phyloP scores from a whole-genome alignment of 2,329 filamentous ascomycete genomes.

The Aspergillus fijiensis region DNA sequence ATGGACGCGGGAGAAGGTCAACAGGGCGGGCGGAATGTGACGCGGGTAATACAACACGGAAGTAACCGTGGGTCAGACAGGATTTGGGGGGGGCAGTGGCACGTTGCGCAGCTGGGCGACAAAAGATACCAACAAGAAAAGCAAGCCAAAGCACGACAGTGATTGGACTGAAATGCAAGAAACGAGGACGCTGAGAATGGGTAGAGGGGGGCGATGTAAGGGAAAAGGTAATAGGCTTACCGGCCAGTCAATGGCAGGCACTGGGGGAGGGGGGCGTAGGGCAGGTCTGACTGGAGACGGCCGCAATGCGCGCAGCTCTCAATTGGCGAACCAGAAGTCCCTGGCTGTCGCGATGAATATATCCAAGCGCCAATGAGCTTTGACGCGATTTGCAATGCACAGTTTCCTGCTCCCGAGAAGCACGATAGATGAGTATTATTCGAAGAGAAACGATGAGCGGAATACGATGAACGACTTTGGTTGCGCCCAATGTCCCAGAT shows the following conservation, averaged over 20 bases:
- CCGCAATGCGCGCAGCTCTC: slow-evolving; percentile 28
- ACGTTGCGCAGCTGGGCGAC: slow-evolving; percentile 29
- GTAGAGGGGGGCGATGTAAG: slow-evolving; percentile 12
- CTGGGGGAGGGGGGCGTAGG: slow-evolving; percentile 6
- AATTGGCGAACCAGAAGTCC: slow-evolving; percentile 43
- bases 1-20: slow-evolving; percentile 12
- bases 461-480: slow-evolving; percentile 1
- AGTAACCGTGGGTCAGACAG: slow-evolving; percentile 31
- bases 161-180: slow-evolving; percentile 20
- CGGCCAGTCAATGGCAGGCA: slow-evolving; percentile 18
- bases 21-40: slow-evolving; percentile 18
- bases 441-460: slow-evolving; percentile 7
- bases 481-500: not conserved
- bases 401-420: slow-evolving; percentile 4
- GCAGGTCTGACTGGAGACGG: slow-evolving; percentile 28
- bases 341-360: slow-evolving; percentile 20
- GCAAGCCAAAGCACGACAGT: slow-evolving; percentile 7
- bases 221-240: slow-evolving; percentile 12
- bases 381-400: slow-evolving; percentile 4
- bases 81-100: slow-evolving; percentile 19
- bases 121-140: slow-evolving; percentile 13
- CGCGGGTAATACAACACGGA: slow-evolving; percentile 31
- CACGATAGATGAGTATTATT: slow-evolving; percentile 9
- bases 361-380: slow-evolving; percentile 20
- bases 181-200: slow-evolving; percentile 16